Conservation (phyloP, 345 rosid species). For the Reutealis trisperma region DNA sequence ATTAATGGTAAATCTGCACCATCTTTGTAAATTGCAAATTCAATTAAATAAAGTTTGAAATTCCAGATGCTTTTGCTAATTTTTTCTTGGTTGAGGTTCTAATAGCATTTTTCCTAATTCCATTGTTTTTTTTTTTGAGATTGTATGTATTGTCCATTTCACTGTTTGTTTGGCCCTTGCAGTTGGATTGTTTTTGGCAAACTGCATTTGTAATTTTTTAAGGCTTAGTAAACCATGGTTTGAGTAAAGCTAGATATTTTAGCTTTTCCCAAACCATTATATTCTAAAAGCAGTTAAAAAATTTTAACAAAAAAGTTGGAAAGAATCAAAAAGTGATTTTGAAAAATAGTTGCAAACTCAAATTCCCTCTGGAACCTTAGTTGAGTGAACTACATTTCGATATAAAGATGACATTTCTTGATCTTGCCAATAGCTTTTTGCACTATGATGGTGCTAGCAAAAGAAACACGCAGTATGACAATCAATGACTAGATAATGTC, state of each 20-base stretch:
- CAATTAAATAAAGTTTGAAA: slow-evolving; percentile 19
- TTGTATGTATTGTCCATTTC: background rate
- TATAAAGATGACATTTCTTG: background rate
- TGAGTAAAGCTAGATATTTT: too few species aligned
- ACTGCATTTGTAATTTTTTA: too few species aligned
- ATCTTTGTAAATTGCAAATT: slow-evolving; percentile 26
- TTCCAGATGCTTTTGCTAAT: background rate
- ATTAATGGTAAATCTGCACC: slow-evolving; percentile 25
- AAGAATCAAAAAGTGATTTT: too few species aligned
- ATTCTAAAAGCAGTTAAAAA: too few species aligned
- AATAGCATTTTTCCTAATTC: background rate
- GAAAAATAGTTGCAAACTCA: too few species aligned
- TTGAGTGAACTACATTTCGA: too few species aligned
- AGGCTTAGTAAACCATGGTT: too few species aligned
- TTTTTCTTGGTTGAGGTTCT: slow-evolving; percentile 3
- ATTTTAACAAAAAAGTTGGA: too few species aligned
- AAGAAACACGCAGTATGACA: background rate
- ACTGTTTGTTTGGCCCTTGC: too few species aligned
- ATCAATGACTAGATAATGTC: background rate
- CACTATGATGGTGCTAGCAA: background rate
- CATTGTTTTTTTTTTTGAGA: background rate
- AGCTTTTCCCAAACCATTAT: too few species aligned
- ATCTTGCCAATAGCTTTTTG: background rate
- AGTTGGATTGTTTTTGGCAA: too few species aligned
- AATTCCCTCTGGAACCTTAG: too few species aligned